Conservation (phyloP, 345 rosid species). For the Diplotaxis tenuifolia region DNA sequence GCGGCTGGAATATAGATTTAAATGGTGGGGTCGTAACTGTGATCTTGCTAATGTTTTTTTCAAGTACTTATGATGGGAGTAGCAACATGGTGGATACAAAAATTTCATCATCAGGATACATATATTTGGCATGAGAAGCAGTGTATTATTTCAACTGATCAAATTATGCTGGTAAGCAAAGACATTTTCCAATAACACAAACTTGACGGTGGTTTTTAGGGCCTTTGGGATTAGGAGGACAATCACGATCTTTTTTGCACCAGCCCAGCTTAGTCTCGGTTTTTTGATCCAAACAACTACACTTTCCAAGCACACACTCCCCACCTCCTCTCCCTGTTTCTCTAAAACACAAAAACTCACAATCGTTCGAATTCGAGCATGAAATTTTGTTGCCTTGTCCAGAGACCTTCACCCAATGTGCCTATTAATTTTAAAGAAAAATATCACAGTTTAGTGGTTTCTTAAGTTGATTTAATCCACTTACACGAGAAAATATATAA, state of each 20-base stretch:
- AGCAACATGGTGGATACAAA: background rate
- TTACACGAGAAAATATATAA: background rate
- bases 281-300: background rate
- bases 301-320: background rate
- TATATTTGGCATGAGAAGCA: background rate
- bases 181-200: constrained; percentile 21
- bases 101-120: background rate
- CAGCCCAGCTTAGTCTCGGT: background rate
- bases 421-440: constrained; percentile 1
- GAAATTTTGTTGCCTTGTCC: too few relatives aligned
- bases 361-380: background rate
- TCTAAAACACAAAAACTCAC: background rate
- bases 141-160: background rate
- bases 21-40: background rate
- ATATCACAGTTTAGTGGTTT: too few relatives aligned
- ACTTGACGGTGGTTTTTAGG: background rate
- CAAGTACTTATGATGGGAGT: background rate
- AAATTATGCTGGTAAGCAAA: background rate
- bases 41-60: background rate
- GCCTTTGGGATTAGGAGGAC: constrained; percentile 13
- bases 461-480: background rate
- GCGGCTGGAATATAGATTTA: background rate
- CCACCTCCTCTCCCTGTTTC: background rate
- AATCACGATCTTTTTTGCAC: constrained; percentile 7
- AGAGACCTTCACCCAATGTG: background rate